These are phyloP conservation scores for Angomonas deanei DNA, from an alignment of 208 protist species.

Conservation along the genomic window DNA sequence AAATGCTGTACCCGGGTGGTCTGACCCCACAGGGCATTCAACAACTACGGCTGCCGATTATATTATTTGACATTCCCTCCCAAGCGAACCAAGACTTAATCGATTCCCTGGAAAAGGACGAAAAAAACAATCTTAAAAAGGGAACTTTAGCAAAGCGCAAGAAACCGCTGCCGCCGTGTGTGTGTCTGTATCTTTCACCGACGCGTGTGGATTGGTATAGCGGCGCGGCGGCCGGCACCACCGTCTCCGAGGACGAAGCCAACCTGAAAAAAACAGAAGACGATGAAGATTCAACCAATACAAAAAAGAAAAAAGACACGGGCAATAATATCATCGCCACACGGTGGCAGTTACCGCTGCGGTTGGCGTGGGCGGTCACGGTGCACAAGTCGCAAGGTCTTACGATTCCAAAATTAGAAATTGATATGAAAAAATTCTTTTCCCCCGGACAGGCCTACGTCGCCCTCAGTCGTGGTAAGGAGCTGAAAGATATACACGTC, in stretches of 20 bases:
- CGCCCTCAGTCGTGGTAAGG: conserved; percentile 52
- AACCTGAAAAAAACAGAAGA: not conserved
- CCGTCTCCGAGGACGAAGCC: not conserved
- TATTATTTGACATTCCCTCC: not conserved
- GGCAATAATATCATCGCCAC: conserved; percentile 15
- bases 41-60: not conserved
- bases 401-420: conserved; percentile 49
- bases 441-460: conserved; percentile 75
- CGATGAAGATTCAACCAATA: too few species aligned
- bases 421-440: conserved; percentile 53
- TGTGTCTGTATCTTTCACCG: not conserved
- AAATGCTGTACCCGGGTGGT: not conserved
- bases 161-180: not conserved
- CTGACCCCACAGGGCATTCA: not conserved
- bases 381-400: conserved; percentile 95
- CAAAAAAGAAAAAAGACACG: not conserved
- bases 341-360: conserved; percentile 82
- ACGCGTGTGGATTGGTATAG: not conserved
- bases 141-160: too few species aligned
- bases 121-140: not conserved
- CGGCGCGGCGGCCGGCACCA: not conserved
- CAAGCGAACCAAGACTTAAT: not conserved
- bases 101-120: not conserved
- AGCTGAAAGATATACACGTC: conserved; percentile 38
- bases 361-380: conserved; percentile 91